Percentiles rank a stretch among this genome's conserved stretches.
Conservation (phyloP, 495 filamentous ascomycete species). For the Lophiotrema nucula region DNA sequence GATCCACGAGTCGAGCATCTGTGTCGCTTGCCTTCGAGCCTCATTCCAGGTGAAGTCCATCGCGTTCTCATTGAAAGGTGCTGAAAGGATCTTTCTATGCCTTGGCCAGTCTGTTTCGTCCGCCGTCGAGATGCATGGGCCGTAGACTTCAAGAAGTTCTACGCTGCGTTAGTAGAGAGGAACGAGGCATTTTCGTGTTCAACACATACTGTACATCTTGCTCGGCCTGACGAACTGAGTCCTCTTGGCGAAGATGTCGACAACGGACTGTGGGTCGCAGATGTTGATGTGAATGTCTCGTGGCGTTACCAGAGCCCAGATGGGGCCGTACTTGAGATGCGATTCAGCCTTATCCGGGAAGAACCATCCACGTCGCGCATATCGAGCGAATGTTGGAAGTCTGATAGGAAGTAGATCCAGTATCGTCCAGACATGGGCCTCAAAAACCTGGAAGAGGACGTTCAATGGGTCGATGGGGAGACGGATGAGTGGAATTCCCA, state of each 20-base stretch:
- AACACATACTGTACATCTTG: conserved; percentile 31
- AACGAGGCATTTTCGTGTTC: no score
- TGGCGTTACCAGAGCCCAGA: conserved; percentile 17
- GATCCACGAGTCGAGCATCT: conserved; percentile 45
- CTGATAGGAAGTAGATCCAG: neutral
- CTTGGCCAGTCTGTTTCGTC: conserved; percentile 43
- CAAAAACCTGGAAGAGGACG: conserved; percentile 13
- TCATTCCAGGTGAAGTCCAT: conserved; percentile 47
- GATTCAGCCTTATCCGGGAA: conserved; percentile 9
- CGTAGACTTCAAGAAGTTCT: conserved; percentile 27
- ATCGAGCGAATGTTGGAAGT: neutral
- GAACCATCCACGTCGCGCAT: conserved; percentile 12
- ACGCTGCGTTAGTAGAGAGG: neutral
- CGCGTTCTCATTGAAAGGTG: conserved; percentile 49
- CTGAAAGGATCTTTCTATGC: conserved; percentile 43
- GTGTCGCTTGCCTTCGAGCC: conserved; percentile 41
- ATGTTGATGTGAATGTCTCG: conserved; percentile 13
- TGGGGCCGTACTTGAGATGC: neutral
- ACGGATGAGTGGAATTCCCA: conserved; percentile 20
- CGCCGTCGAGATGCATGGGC: conserved; percentile 28
- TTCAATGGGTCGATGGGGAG: conserved; percentile 23
- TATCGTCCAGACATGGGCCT: conserved; percentile 7
- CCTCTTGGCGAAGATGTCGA: neutral
- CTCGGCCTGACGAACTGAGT: conserved; percentile 21
- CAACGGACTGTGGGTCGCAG: conserved; percentile 5